These are phyloP conservation scores for Nigrospora oryzae DNA, from an alignment of 2,329 filamentous ascomycete species.

Conservation along the genomic window DNA sequence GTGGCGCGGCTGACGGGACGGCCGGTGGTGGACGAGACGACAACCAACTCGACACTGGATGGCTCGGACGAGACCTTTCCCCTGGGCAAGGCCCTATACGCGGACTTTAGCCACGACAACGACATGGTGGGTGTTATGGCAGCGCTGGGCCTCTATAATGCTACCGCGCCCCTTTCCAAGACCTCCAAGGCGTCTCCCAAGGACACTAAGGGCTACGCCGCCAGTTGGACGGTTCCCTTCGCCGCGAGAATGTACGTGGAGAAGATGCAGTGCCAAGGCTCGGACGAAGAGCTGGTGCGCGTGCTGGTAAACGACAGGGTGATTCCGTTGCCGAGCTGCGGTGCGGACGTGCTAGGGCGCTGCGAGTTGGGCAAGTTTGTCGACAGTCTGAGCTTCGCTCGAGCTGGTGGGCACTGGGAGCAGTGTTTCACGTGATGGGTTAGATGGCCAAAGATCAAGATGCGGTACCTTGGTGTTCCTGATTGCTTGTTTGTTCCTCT, in stretches of 20 bases:
- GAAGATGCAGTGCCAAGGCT: slow-evolving; percentile 62
- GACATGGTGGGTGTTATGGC: slow-evolving; percentile 70
- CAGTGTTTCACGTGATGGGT: slow-evolving; percentile 40
- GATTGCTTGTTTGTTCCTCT: no score
- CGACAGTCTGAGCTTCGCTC: slow-evolving; percentile 66
- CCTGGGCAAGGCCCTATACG: slow-evolving; percentile 60
- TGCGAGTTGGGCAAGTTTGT: slow-evolving; percentile 67
- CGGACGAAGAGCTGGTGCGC: slow-evolving; percentile 61
- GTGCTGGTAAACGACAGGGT: slow-evolving; percentile 81
- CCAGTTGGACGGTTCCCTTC: slow-evolving; percentile 77
- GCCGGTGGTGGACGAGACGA: slow-evolving; percentile 65
- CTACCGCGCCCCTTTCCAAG: slow-evolving; percentile 44
- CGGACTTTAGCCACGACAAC: slow-evolving; percentile 90
- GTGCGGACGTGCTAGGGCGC: slow-evolving; percentile 59
- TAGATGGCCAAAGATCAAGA: no score
- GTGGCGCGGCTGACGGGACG: slow-evolving; percentile 52
- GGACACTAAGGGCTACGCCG: slow-evolving; percentile 59
- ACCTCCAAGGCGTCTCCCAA: slow-evolving; percentile 38
- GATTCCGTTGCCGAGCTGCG: slow-evolving; percentile 61
- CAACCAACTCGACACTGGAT: slow-evolving; percentile 72
- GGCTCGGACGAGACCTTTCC: slow-evolving; percentile 62
- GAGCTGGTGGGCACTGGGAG: slow-evolving; percentile 64
- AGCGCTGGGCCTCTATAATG: slow-evolving; percentile 71
- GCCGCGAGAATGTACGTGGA: slow-evolving; percentile 76
- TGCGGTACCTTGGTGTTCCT: no score